Percentiles rank a stretch among this genome's conserved stretches.
phyloP scores from a whole-genome alignment of 2,329 filamentous ascomycete genomes.

The Epichloe bromicola region DNA sequence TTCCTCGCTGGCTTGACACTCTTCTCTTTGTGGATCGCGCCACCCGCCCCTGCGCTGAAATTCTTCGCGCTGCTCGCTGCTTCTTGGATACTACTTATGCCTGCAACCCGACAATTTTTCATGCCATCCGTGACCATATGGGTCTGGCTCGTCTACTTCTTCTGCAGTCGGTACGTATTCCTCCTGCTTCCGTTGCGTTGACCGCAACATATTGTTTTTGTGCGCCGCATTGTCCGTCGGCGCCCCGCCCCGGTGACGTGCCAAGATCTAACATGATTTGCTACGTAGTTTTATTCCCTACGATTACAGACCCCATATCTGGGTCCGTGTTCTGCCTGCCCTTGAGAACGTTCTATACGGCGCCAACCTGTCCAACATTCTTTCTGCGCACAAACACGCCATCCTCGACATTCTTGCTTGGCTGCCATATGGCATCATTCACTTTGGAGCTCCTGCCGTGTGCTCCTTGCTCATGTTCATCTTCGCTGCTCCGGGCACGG shows the following conservation, averaged over 20 bases:
- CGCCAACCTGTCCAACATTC: conserved; percentile 88
- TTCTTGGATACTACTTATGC: conserved; percentile 60
- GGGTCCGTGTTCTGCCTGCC: conserved; percentile 87
- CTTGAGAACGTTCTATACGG: conserved; percentile 95
- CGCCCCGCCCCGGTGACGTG: background rate
- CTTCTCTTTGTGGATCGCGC: conserved; percentile 74
- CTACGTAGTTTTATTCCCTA: conserved; percentile 66
- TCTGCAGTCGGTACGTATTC: conserved; percentile 69
- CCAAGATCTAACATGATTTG: background rate
- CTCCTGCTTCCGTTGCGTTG: background rate
- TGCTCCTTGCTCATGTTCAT: conserved; percentile 72
- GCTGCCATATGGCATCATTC: conserved; percentile 84
- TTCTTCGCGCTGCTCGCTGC: conserved; percentile 55
- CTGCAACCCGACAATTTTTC: conserved; percentile 81
- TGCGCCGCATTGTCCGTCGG: background rate
- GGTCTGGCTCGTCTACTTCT: conserved; percentile 83
- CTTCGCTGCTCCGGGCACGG: conserved; percentile 74
- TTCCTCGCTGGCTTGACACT: conserved; percentile 61
- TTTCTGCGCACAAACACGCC: conserved; percentile 77
- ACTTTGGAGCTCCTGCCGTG: conserved; percentile 76
- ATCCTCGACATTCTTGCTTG: conserved; percentile 80
- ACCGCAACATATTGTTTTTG: background rate
- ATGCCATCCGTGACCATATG: conserved; percentile 75
- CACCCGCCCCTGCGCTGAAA: conserved; percentile 69
- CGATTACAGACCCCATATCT: conserved; percentile 83